A percentile compares a stretch with the other conserved stretches of the same genome.
Evolutionary conservation across 345 rosid species (phyloP).

Genomic region (Orychophragmus violaceus): DNA sequence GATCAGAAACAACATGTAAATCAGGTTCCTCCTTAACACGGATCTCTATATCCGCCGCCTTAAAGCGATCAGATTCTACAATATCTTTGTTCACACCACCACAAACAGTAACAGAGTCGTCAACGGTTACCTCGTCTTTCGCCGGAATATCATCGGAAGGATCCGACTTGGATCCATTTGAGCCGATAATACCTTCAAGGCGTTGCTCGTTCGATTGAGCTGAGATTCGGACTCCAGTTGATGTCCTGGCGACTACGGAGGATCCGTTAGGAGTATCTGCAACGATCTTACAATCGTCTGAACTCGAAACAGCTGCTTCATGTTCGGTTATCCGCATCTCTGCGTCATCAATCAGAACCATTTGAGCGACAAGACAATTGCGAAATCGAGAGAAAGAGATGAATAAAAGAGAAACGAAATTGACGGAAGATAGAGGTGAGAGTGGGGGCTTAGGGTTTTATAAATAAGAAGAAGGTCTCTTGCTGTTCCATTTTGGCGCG

Average conservation of each 20-base stretch:
- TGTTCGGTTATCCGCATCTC: not conserved
- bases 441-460: conserved; percentile 8
- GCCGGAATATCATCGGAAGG: not conserved
- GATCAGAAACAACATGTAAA: not conserved
- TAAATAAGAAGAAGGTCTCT: conserved; percentile 6
- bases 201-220: not conserved
- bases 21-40: conserved; percentile 24
- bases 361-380: not conserved
- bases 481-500: conserved; percentile 12
- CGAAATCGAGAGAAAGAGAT: not conserved
- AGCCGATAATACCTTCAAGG: not conserved
- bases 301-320: not conserved
- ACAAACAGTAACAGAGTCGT: not conserved
- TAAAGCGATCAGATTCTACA: conserved; percentile 2
- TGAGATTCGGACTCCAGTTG: conserved; percentile 39
- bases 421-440: not conserved
- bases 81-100: not conserved
- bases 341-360: not conserved
- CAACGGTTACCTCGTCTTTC: conserved; percentile 4
- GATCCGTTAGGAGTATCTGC: conserved; percentile 7
- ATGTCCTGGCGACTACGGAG: conserved; percentile 23
- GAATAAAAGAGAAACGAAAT: not conserved
- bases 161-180: not conserved
- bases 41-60: not conserved
- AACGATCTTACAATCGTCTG: conserved; percentile 1